These are phyloP conservation scores for Cornus controversa DNA, from an alignment of 148 eudicot genomes.

Conservation along the genomic window DNA sequence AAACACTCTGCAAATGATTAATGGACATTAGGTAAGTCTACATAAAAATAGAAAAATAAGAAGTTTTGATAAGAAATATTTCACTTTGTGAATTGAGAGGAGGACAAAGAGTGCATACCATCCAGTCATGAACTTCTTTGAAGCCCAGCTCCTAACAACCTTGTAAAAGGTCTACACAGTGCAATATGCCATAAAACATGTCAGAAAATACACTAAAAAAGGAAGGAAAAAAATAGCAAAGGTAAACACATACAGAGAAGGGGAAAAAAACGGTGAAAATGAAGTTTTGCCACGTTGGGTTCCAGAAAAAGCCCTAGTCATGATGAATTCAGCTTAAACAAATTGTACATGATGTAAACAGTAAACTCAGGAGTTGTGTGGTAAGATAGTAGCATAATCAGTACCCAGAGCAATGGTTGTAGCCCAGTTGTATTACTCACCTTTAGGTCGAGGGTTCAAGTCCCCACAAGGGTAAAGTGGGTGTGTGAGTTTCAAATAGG, in stretches of 20 bases:
- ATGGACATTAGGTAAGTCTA: not conserved
- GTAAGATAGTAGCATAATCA: not conserved
- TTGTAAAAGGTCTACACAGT: slow-evolving; percentile 74
- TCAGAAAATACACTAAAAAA: slow-evolving; percentile 10
- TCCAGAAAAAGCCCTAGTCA: not conserved
- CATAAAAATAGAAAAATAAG: not conserved
- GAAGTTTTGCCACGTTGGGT: not conserved
- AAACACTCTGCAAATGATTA: not conserved
- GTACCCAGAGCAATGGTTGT: too few species aligned
- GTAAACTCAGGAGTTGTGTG: too few species aligned
- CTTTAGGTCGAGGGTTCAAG: too few species aligned
- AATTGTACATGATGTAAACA: not conserved
- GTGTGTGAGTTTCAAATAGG: too few species aligned
- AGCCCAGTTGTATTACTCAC: too few species aligned
- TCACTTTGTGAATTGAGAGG: not conserved
- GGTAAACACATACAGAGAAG: too few species aligned
- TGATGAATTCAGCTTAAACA: not conserved
- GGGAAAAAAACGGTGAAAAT: not conserved
- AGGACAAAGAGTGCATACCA: slow-evolving; percentile 47
- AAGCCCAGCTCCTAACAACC: slow-evolving; percentile 92
- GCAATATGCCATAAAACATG: not conserved
- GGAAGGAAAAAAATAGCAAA: slow-evolving; percentile 1
- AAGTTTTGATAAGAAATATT: not conserved
- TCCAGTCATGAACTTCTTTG: slow-evolving; percentile 98
- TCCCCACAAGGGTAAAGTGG: too few species aligned